These are phyloP conservation scores for Boletellus ananas DNA, from an alignment of 768 basidiomycete genomes.

Conservation along the genomic window DNA sequence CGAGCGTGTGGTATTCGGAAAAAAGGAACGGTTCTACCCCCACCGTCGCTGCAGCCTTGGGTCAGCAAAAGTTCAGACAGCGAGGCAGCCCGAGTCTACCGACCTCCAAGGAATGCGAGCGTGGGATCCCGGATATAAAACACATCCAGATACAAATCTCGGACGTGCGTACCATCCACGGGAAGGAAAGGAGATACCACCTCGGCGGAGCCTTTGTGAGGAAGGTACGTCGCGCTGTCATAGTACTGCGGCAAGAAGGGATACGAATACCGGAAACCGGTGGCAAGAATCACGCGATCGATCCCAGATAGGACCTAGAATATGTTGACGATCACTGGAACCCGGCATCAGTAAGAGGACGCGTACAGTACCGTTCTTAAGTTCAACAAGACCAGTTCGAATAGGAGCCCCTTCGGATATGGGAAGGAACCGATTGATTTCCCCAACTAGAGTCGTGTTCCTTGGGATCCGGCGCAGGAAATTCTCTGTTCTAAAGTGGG, in stretches of 20 bases:
- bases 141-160: conserved; percentile 14
- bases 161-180: conserved; percentile 4
- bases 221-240: conserved; percentile 1
- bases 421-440: conserved; percentile 10
- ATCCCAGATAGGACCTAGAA: conserved; percentile 9
- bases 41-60: not conserved
- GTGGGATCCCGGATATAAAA: conserved; percentile 14
- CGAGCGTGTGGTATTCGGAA: conserved; percentile 1
- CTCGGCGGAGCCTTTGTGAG: not conserved
- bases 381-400: conserved; percentile 13
- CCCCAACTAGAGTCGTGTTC: conserved; percentile 12
- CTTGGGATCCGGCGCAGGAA: not conserved
- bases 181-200: conserved; percentile 10
- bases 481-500: not conserved
- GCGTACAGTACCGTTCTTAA: conserved; percentile 14
- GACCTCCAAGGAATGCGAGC: conserved; percentile 11
- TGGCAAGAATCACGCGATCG: conserved; percentile 13
- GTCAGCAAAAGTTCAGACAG: not conserved
- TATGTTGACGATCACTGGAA: too few species aligned
- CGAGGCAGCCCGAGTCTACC: not conserved
- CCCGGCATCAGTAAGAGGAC: not conserved
- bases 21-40: not conserved
- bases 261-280: conserved; percentile 11
- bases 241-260: conserved; percentile 19
- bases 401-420: conserved; percentile 5